Base-by-base conservation (phyloP, 768 basidiomycete genomes). In the Russula earlei region DNA sequence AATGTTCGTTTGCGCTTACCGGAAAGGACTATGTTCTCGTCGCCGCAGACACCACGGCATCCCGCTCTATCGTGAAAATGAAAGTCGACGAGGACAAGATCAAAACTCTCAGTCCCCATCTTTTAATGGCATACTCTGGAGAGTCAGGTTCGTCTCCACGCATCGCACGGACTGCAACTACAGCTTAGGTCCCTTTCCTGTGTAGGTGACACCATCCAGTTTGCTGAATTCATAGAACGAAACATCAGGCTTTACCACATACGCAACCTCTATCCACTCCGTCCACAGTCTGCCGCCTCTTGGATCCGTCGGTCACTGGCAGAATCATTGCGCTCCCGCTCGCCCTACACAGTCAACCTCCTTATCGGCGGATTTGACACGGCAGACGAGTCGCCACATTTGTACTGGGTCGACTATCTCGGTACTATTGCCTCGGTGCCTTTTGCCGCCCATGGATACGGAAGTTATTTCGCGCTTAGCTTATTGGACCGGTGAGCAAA, bases 51-150 rank as follows among this genome's bases (percentile, higher is more conserved):
- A 91, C 86, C 8, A 89, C 84, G 14, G 83, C 92, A 8, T 83
- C 86, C 4, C 80, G 91, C 63, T 96, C 92, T 31, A 91, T 99
- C 71, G 85, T 98, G 68, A 95, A 93, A 74, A 96, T 98, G 92
- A 96, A 98, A 75, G 69, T 78, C 36, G 92, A 96, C 71, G 89
- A 91, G 73, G 94, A 98, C 77, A 97, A 98, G 75, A 91, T 95
- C 76, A 92, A 93, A 71, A 77, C 80, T 22, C 78, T 99, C 41
- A 85, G 90, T 59, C 84, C 92, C 24, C 91, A 96, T 70, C 75
- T 98, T 33, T 79, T 94, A 67, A 95, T 99, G 92, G 84, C 92
- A 0, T 91, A 85, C 70, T 90, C 90, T 61, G 94, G 94, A 61
- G 93, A 96, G 70, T 89, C 93, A 72, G 92, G 92, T 83, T 56